Evolutionary conservation across 176 grass and related monocot genomes (phyloP).

Genomic region (Ensete glaucum): DNA sequence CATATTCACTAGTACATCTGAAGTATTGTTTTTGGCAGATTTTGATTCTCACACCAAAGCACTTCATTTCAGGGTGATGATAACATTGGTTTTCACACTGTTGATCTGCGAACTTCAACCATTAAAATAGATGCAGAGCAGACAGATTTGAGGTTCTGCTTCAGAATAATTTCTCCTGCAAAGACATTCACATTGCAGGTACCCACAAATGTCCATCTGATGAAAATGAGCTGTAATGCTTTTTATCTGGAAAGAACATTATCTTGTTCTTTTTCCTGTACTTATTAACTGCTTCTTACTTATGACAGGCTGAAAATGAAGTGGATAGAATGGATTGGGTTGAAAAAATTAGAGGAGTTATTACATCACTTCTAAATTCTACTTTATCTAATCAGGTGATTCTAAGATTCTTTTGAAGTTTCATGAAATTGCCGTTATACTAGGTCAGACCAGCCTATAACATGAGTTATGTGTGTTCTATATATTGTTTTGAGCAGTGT

Average conservation of each 20-base stretch:
- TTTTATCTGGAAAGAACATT: conserved; percentile 3
- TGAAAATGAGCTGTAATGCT: conserved; percentile 5
- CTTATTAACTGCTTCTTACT: conserved; percentile 13
- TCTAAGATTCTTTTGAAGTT: not conserved
- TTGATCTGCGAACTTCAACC: conserved; percentile 89
- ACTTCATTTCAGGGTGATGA: conserved; percentile 44
- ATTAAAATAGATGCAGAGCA: conserved; percentile 87
- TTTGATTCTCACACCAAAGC: conserved; percentile 53
- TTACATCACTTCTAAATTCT: conserved; percentile 84
- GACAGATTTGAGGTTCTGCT: conserved; percentile 92
- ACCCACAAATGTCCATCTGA: conserved; percentile 12
- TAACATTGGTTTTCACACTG: conserved; percentile 56
- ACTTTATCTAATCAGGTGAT: conserved; percentile 55
- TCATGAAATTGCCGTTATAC: not conserved
- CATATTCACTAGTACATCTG: conserved; percentile 29
- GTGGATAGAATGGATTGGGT: conserved; percentile 86
- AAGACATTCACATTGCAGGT: conserved; percentile 93
- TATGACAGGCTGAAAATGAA: conserved; percentile 61
- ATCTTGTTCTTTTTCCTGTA: not conserved
- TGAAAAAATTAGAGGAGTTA: conserved; percentile 96
- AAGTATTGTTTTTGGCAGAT: conserved; percentile 52
- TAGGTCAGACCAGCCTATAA: no score
- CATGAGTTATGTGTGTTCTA: no score
- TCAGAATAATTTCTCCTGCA: conserved; percentile 85
- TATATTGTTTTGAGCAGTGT: no score